Base-by-base conservation (phyloP, 352 stramenopile genomes). In the Thraustotheca clavata region DNA sequence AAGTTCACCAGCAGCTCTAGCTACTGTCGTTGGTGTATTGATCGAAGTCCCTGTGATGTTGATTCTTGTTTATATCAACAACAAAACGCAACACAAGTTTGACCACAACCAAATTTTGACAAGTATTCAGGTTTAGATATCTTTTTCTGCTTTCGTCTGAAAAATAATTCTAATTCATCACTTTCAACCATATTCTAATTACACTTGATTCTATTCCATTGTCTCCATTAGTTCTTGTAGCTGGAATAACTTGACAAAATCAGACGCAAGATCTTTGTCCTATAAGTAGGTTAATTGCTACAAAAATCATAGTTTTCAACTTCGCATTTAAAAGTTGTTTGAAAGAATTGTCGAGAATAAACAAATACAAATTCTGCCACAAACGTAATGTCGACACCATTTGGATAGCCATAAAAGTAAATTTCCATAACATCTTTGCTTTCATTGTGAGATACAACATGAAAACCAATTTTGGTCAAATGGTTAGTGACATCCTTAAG, bases 291-390 rank as follows among this genome's bases (percentile, higher is more conserved):
- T 0, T 24, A 27, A 27, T 7, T 47, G 11, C 34, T 16, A 1
- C 33, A 8, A 12, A 14, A 52, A 12, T 41, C 27, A 4, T n/a
- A 11, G 7, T 60, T 26, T 4, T 66, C 31, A 67, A 89, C 83
- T 76, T 79, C 74, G 77, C 80, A 89, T 48, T 91, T 91, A 70
- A 91, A 91, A 1, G 80, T 89, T 22, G 80, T 78, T 50, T 89
- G 80, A 71, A 91, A 91, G 68, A 89, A 91, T n/a, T 73, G 72
- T 2, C 83, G 71, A 31, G 77, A 69, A 57, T 75, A 87, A 22
- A 91, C 74, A 40, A 91, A 69, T 27, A 91, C 77, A 46, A 91
- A 91, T 69, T 91, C 83, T 49, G 77, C 82, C 18, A 89, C 63
- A 49, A 91, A 91, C 50, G 77, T 54, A 0, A 70, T 61, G 68